phyloP scores from a whole-genome alignment of 2,329 filamentous ascomycete species.

The Mycosphaerella sp. region DNA sequence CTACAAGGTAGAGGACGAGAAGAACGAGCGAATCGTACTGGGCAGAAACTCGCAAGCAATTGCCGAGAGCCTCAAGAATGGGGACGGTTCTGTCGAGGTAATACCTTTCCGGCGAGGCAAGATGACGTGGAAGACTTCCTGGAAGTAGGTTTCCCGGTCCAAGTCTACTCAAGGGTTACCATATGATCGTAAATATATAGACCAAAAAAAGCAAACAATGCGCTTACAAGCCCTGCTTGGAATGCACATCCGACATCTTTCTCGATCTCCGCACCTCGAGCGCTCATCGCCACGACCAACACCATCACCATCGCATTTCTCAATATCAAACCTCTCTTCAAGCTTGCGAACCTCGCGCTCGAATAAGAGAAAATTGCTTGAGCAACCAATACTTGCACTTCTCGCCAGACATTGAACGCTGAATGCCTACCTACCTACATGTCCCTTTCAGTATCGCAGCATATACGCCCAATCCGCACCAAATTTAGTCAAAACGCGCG shows the following conservation, averaged over 20 bases:
- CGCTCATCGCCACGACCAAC: conserved; percentile 12
- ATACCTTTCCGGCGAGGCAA: conserved; percentile 61
- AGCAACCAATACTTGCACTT: too few species aligned
- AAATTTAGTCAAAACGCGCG: too few species aligned
- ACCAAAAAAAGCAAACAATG: neutral
- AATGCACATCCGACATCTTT: conserved; percentile 15
- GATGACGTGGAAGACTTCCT: conserved; percentile 52
- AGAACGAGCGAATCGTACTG: conserved; percentile 50
- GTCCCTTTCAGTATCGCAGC: too few species aligned
- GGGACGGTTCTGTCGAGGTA: conserved; percentile 51
- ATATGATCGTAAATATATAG: neutral
- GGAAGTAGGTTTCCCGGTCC: conserved; percentile 32
- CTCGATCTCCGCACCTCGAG: conserved; percentile 15
- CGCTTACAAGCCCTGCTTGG: neutral
- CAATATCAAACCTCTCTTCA: conserved; percentile 20
- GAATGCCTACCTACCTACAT: too few species aligned
- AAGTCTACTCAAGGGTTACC: neutral
- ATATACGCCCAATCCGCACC: too few species aligned
- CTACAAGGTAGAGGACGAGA: conserved; percentile 48
- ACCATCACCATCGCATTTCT: conserved; percentile 13
- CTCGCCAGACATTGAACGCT: too few species aligned
- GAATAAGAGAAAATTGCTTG: too few species aligned
- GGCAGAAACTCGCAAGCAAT: conserved; percentile 53
- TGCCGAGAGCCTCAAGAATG: conserved; percentile 48
- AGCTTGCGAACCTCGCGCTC: conserved; percentile 24